Evolutionary conservation across 2,329 filamentous ascomycete genomes (phyloP), one percentile per base, ranked within the genome.

Genomic region (Leptographium lundbergii): DNA sequence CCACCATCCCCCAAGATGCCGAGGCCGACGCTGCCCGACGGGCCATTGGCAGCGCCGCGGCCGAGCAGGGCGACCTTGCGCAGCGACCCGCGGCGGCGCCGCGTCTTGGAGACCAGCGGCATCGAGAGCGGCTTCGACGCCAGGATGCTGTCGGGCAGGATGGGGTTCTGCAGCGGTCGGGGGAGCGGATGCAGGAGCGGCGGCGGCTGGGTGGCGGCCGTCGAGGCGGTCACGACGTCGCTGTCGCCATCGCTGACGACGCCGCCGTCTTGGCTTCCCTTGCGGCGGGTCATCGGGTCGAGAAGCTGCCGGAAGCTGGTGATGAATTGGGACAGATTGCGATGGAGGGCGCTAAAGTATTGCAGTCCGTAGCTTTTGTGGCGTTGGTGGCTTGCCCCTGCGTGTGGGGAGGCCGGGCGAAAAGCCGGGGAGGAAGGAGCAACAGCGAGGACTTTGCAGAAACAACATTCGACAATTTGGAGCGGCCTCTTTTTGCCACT

Each of bases 1-100:
- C 19, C 75, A 4, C 74, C 73, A 47, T 78, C 75, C 59, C 78
- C 75, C 2, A 76, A 71, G 36, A 78, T 74, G 9, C 77, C 76
- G 24, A 82, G 69, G 2, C 78, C 78, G 36, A 67, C 68, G 39
- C 72, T 32, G 58, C 13, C 36, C 13, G 14, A 34, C 32, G 32
- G 32, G 7, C 32, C 32, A 6, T 7, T 2, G 2, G 32, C 32
- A 7, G 32, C 82, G 62, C 86, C 86, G 62, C 87, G 87, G 19
- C 89, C 89, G 22, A 96, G 77, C 55, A 96, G 76, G 29, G 90
- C 91, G 13, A 89, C 89, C 72, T 96, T 96, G 61, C 91, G 82
- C 69, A 96, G 76, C 13, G 91, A 96, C 4, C 90, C 91, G 69
- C 88, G 88, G 61, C 91, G 82, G 66, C 85, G 85, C 59, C 90